Conservation (phyloP, 352 stramenopile species). For the Phytophthora europaea region DNA sequence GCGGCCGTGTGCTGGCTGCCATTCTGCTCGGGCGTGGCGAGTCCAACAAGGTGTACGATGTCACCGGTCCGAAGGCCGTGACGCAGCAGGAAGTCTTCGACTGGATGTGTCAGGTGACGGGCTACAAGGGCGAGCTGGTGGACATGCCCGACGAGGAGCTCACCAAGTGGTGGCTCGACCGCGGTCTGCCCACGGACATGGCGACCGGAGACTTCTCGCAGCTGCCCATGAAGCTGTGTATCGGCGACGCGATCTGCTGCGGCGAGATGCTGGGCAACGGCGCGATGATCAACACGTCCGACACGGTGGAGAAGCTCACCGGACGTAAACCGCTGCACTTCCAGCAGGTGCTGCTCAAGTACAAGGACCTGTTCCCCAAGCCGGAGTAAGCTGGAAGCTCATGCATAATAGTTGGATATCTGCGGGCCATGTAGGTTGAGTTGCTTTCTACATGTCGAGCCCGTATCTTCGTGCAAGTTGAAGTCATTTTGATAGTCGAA, state of each 20-base stretch:
- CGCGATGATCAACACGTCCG: conserved; percentile 24
- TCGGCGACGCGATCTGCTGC: conserved; percentile 39
- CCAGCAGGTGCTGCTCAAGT: conserved; percentile 33
- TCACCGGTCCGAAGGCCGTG: conserved; percentile 16
- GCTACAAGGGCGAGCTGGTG: conserved; percentile 23
- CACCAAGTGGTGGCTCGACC: conserved; percentile 36
- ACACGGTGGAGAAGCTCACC: conserved; percentile 44
- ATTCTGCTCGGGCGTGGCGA: conserved; percentile 22
- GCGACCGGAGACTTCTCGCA: conserved; percentile 37
- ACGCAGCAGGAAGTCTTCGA: conserved; percentile 19
- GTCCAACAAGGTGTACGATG: conserved; percentile 25
- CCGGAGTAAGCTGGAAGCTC: conserved; percentile 16
- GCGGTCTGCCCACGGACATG: conserved; percentile 31
- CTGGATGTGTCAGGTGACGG: conserved; percentile 12
- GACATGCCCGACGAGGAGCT: conserved; percentile 47
- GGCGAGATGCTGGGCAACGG: conserved; percentile 40
- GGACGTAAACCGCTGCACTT: conserved; percentile 29
- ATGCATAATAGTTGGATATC: neutral
- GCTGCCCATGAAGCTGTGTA: conserved; percentile 43
- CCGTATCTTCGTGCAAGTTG: neutral
- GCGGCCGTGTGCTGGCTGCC: conserved; percentile 13
- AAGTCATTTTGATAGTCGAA: conserved; percentile 4
- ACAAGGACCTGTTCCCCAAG: conserved; percentile 38
- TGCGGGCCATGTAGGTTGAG: too few species aligned
- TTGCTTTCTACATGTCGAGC: too few species aligned